These are phyloP conservation scores for Calamus simplicifolius DNA, from an alignment of 176 grass and related monocot genomes.

Conservation along the genomic window DNA sequence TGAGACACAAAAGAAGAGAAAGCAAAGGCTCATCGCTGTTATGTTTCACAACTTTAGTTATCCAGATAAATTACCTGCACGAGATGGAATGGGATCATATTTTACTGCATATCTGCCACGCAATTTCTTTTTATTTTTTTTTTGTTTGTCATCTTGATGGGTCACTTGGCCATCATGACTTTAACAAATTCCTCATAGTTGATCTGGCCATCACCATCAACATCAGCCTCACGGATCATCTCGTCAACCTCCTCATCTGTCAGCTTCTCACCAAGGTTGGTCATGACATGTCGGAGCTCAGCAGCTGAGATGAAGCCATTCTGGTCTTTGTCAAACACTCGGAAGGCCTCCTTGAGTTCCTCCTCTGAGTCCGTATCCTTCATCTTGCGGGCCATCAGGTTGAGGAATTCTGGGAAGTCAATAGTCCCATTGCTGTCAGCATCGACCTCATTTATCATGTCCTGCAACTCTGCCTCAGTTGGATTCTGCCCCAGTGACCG, in stretches of 20 bases:
- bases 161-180: too few relatives aligned
- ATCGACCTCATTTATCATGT: conserved; percentile 16
- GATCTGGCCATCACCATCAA: conserved; percentile 40
- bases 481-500: conserved; percentile 15
- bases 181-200: neutral
- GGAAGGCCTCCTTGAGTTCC: conserved; percentile 8
- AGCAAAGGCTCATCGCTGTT: too few relatives aligned
- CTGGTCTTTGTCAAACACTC: conserved; percentile 9
- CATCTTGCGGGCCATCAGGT: conserved; percentile 15
- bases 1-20: too few relatives aligned
- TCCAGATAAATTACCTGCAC: too few relatives aligned
- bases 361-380: conserved; percentile 9
- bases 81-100: too few relatives aligned
- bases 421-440: conserved; percentile 17
- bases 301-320: conserved; percentile 34
- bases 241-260: conserved; percentile 40
- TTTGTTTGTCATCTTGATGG: too few relatives aligned
- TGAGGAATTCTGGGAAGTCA: conserved; percentile 17
- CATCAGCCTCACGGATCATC: conserved; percentile 45
- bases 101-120: too few relatives aligned
- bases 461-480: conserved; percentile 12
- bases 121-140: too few relatives aligned
- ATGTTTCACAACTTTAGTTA: too few relatives aligned
- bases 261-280: conserved; percentile 39
- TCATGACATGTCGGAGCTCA: conserved; percentile 43